A percentile compares a stretch with the other conserved stretches of the same genome.
Evolutionary conservation across 768 basidiomycete genomes (phyloP).

Genomic region (Rubroboletus satanas): DNA sequence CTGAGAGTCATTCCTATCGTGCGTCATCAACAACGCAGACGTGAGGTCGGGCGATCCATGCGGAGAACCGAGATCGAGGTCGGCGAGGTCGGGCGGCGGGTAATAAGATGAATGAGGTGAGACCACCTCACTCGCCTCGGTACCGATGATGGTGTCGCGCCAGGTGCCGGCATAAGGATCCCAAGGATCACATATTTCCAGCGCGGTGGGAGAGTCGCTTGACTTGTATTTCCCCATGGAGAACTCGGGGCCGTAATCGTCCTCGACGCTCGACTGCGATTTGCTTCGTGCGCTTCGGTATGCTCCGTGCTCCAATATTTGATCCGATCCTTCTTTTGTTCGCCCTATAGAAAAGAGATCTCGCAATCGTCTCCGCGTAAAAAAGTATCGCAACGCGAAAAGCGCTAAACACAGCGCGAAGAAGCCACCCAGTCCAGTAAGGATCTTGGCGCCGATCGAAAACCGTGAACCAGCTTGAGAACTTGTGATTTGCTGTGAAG

Average conservation of each 20-base stretch:
- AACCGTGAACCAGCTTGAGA: conserved; percentile 36
- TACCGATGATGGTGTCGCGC: conserved; percentile 31
- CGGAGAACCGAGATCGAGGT: conserved; percentile 16
- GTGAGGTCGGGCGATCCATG: conserved; percentile 27
- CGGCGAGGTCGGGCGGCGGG: background rate
- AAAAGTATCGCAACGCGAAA: conserved; percentile 53
- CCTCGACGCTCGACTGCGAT: conserved; percentile 24
- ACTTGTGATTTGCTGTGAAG: conserved; percentile 5
- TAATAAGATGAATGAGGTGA: conserved; percentile 11
- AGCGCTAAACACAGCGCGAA: conserved; percentile 51
- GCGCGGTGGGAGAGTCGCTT: background rate
- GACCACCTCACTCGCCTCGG: conserved; percentile 16
- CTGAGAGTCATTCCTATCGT: conserved; percentile 22
- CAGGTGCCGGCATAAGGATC: conserved; percentile 21
- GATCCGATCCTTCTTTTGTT: conserved; percentile 12
- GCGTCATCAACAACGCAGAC: conserved; percentile 31
- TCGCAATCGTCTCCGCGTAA: conserved; percentile 38
- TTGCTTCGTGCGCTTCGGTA: conserved; percentile 37
- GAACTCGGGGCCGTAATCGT: conserved; percentile 9
- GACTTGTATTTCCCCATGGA: conserved; percentile 6
- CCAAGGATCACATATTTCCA: conserved; percentile 23
- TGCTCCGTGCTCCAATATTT: conserved; percentile 13
- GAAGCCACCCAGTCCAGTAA: conserved; percentile 57
- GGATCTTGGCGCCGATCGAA: conserved; percentile 58
- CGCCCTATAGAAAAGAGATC: conserved; percentile 10